These are phyloP conservation scores for Cryphonectria radicalis DNA, from an alignment of 2,329 filamentous ascomycete genomes.

Conservation along the genomic window DNA sequence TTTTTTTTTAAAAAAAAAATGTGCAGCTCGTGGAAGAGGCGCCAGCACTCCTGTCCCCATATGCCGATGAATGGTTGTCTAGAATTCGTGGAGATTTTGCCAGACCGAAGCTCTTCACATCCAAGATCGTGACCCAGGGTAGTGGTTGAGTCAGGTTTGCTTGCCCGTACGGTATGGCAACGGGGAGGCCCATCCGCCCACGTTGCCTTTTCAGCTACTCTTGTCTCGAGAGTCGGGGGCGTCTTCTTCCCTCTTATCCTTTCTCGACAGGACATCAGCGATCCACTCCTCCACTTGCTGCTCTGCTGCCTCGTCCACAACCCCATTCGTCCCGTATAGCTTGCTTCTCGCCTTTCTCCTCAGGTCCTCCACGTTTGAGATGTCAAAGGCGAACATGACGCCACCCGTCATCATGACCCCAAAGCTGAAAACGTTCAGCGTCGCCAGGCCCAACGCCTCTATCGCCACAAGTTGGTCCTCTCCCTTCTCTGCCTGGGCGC, in stretches of 20 bases:
- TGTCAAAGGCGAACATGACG: constrained; percentile 75
- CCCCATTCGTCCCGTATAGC: constrained; percentile 39
- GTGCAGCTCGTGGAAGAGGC: neutral
- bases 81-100: neutral
- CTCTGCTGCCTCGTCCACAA: constrained; percentile 57
- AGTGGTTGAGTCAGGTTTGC: neutral
- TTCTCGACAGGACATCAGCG: constrained; percentile 62
- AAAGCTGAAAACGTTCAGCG: constrained; percentile 79
- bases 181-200: neutral
- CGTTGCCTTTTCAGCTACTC: constrained; percentile 36
- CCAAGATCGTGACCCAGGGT: neutral
- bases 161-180: neutral
- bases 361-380: constrained; percentile 71
- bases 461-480: constrained; percentile 74
- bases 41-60: neutral
- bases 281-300: constrained; percentile 66
- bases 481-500: constrained; percentile 45
- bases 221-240: constrained; percentile 28
- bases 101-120: neutral
- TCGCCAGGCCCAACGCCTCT: constrained; percentile 84
- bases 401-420: constrained; percentile 77
- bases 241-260: constrained; percentile 48
- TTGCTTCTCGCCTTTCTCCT: constrained; percentile 53
- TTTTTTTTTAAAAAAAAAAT: no score
- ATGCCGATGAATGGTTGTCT: neutral